Conservation (phyloP, 305 asterid species). For the Caryopteris hybrid region DNA sequence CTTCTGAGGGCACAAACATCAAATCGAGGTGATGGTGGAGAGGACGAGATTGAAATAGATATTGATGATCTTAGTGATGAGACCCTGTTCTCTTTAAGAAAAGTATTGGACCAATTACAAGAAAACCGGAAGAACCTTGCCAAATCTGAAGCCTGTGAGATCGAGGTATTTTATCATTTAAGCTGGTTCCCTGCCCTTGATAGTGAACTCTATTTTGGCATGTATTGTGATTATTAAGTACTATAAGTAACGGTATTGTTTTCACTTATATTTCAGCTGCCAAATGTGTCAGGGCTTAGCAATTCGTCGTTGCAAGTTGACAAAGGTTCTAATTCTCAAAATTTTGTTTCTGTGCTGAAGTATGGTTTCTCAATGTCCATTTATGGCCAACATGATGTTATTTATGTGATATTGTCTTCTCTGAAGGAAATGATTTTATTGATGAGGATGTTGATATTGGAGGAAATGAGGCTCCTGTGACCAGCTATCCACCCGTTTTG, state of each 20-base stretch:
- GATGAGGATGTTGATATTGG: constrained; percentile 88
- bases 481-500: constrained; percentile 62
- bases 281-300: constrained; percentile 80
- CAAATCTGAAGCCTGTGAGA: constrained; percentile 72
- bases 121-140: constrained; percentile 41
- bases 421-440: constrained; percentile 50
- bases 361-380: neutral
- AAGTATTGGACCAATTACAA: constrained; percentile 49
- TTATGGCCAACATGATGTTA: constrained; percentile 5
- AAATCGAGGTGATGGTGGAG: constrained; percentile 47
- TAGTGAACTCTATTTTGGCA: neutral
- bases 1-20: constrained; percentile 61
- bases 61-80: constrained; percentile 63
- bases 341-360: constrained; percentile 6
- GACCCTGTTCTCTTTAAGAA: constrained; percentile 51
- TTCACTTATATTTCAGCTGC: constrained; percentile 55
- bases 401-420: constrained; percentile 19
- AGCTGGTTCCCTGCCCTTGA: neutral
- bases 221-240: neutral
- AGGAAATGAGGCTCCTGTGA: constrained; percentile 77
- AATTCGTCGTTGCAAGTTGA: constrained; percentile 77
- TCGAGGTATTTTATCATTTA: constrained; percentile 53
- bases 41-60: constrained; percentile 80
- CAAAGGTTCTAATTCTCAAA: constrained; percentile 52
- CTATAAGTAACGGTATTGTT: neutral